A percentile compares a stretch with the other conserved stretches of the same genome.
Evolutionary conservation across 306 rosid genomes (phyloP).

Genomic region (Dalbergia cultrata): DNA sequence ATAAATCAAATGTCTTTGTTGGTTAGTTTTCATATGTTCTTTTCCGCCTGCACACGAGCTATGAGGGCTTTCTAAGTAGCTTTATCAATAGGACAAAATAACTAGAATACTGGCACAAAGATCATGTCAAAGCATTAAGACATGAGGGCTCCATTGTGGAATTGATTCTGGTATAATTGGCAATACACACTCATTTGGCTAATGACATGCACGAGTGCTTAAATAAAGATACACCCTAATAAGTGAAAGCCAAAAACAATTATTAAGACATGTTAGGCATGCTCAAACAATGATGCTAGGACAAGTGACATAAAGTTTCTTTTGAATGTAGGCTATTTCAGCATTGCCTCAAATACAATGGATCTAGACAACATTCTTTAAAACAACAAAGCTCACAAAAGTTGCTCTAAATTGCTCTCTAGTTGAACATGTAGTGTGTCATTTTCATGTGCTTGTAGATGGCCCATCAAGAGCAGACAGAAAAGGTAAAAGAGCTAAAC

Average conservation of each 20-base stretch:
- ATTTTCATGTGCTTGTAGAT: constrained; percentile 37
- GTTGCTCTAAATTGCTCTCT: constrained; percentile 43
- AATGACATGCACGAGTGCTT: constrained; percentile 50
- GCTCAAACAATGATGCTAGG: constrained; percentile 69
- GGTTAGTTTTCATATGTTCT: constrained; percentile 34
- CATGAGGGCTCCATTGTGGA: constrained; percentile 57
- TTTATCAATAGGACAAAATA: constrained; percentile 49
- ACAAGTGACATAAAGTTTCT: constrained; percentile 71
- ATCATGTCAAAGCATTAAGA: constrained; percentile 48
- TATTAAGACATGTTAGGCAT: constrained; percentile 70
- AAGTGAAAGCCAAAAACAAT: constrained; percentile 63
- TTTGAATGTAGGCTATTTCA: constrained; percentile 46
- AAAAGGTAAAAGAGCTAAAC: constrained; percentile 35
- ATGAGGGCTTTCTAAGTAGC: constrained; percentile 28
- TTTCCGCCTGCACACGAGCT: constrained; percentile 44
- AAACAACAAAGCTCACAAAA: constrained; percentile 40
- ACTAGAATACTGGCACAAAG: constrained; percentile 35
- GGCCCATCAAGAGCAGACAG: constrained; percentile 31
- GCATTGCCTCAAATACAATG: constrained; percentile 56
- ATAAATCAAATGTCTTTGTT: not conserved
- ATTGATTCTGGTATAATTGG: constrained; percentile 43
- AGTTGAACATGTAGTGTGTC: constrained; percentile 34
- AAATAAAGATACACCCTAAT: constrained; percentile 57
- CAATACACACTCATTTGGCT: constrained; percentile 34
- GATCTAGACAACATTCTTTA: constrained; percentile 37